Base-by-base conservation (phyloP, 2,329 filamentous ascomycete genomes). In the Plectosphaerella sp. region DNA sequence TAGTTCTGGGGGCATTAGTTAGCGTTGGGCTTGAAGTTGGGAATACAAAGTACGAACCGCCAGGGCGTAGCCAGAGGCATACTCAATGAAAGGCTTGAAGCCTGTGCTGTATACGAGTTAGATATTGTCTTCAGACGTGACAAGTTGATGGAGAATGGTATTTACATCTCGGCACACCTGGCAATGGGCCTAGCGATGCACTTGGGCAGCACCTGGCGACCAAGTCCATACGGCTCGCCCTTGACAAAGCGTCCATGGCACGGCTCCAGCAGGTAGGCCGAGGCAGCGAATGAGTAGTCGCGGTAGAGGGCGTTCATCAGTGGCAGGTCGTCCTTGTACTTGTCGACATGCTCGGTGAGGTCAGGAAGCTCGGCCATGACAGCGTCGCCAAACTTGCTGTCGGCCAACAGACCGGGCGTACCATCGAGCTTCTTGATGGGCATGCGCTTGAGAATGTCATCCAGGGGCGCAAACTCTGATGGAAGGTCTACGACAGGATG, bases 21-120 rank as follows among this genome's bases (percentile, higher is more conserved):
- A 33, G 28, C 3, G 8, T 12, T 33, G 28, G 11, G 4, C 8
- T 33, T 33, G 11, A 12, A 12, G 28, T 5, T 33, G 8, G 28
- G 11, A 12, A 33, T 9, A 33, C 4, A 12, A 3, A 12, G 8
- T 10, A 10, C 28, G 8, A 9, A 33, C 28, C 28, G 28, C 28
- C 58, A 86, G 79, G 49, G 83, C 86, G 63, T 86, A 87, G 50
- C 78, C 86, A 54, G 81, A 84, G 53, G 80, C 85, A 65, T 85
- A 96, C 63, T 94, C 91, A 88, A 96, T 93, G 73, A 95, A 96
- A 2, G 91, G 91, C 62, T 93, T 89, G 67, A 96, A 92, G 52
- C 90, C 87, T 77, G 74, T 71, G 50, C 80, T 74, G 53, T 24
- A 22, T 22, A 18, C 12, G 10, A 48, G 41, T 36, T 2, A 25